A percentile compares a stretch with the other conserved stretches of the same genome.
phyloP scores from a whole-genome alignment of 1,284 basidiomycete genomes.

The Sporisorium exsertum region DNA sequence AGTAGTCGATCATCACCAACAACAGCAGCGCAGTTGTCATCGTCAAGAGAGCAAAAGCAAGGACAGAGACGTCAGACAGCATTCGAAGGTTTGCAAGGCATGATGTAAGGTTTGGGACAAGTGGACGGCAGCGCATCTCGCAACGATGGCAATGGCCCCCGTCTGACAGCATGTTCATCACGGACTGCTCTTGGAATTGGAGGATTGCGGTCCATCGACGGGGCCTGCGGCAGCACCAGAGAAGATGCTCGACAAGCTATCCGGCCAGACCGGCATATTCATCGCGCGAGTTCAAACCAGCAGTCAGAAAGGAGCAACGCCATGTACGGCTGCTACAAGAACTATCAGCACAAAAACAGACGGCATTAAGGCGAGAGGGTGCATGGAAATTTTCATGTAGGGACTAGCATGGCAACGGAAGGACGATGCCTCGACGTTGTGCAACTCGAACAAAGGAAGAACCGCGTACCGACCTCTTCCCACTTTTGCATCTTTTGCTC shows the following conservation, averaged over 20 bases:
- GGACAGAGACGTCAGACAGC: not conserved
- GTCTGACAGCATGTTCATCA: not conserved
- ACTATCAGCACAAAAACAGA: not conserved
- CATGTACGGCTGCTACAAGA: not conserved
- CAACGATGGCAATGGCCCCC: too few relatives aligned
- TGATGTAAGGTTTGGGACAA: not conserved
- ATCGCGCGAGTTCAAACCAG: not conserved
- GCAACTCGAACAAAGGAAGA: slow-evolving; percentile 13
- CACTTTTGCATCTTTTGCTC: slow-evolving; percentile 24
- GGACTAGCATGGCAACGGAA: not conserved
- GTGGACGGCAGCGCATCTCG: not conserved
- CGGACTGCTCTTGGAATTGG: not conserved
- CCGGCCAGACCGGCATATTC: not conserved
- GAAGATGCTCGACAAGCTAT: not conserved
- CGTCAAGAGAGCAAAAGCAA: not conserved
- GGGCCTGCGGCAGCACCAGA: not conserved
- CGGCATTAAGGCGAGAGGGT: too few relatives aligned
- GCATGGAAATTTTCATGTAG: too few relatives aligned
- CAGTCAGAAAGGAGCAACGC: not conserved
- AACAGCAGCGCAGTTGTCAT: slow-evolving; percentile 5
- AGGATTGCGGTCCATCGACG: not conserved
- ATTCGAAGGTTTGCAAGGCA: not conserved
- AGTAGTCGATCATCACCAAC: slow-evolving; percentile 20
- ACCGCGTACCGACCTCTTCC: slow-evolving; percentile 36
- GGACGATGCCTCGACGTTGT: not conserved